A percentile compares a stretch with the other conserved stretches of the same genome.
These are phyloP conservation scores for Diplodia intermedia DNA, from an alignment of 2,329 filamentous ascomycete species.

Conservation along the genomic window DNA sequence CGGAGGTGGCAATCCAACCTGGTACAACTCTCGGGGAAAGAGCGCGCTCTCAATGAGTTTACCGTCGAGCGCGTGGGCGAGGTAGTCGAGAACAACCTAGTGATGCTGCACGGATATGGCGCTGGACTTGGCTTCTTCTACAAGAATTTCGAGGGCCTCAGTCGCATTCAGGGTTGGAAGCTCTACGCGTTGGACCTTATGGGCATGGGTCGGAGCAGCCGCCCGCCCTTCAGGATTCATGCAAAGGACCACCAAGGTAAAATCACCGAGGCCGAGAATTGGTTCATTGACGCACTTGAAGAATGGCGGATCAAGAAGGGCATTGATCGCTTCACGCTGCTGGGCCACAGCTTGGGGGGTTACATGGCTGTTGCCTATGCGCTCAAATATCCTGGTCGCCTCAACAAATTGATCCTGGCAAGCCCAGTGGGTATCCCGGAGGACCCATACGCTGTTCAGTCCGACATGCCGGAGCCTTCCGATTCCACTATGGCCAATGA, in stretches of 20 bases:
- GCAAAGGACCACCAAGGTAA: slow-evolving; percentile 81
- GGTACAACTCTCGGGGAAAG: slow-evolving; percentile 82
- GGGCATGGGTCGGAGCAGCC: slow-evolving; percentile 88
- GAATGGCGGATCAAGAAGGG: slow-evolving; percentile 91
- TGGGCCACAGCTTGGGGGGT: slow-evolving; percentile 92
- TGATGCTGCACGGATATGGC: slow-evolving; percentile 96
- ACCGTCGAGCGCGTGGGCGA: slow-evolving; percentile 85
- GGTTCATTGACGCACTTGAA: slow-evolving; percentile 95
- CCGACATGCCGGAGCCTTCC: slow-evolving; percentile 76
- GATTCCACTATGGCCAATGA: slow-evolving; percentile 78
- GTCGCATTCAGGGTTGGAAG: slow-evolving; percentile 79
- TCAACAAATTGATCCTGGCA: slow-evolving; percentile 95
- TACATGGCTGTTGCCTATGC: slow-evolving; percentile 96
- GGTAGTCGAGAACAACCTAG: slow-evolving; percentile 80
- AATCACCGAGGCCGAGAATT: slow-evolving; percentile 87
- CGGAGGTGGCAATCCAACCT: slow-evolving; percentile 86
- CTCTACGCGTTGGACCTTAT: slow-evolving; percentile 94
- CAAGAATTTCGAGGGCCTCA: slow-evolving; percentile 92
- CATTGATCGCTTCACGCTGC: slow-evolving; percentile 89
- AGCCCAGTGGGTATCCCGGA: slow-evolving; percentile 95
- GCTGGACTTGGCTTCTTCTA: slow-evolving; percentile 98
- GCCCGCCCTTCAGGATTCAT: slow-evolving; percentile 83
- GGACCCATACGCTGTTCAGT: slow-evolving; percentile 85
- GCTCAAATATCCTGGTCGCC: slow-evolving; percentile 89
- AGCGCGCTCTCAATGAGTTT: slow-evolving; percentile 90